Evolutionary conservation across 306 rosid genomes (phyloP).

Genomic region (Citrullus amarus): DNA sequence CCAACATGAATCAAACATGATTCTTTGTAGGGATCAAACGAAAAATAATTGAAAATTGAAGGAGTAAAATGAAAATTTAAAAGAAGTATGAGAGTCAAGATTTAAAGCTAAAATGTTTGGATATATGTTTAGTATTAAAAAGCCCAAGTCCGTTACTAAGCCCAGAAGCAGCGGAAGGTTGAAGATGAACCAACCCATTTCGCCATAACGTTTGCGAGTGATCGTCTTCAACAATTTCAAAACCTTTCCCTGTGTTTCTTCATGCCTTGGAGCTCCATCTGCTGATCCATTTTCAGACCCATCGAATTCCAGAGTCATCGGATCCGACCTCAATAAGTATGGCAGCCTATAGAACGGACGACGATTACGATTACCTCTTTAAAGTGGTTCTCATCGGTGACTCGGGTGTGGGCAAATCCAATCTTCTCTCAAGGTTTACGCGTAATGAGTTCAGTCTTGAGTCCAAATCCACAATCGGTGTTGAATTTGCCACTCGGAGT

Average conservation of each 20-base stretch:
- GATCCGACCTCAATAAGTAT: neutral
- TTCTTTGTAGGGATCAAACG: neutral
- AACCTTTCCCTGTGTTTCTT: neutral
- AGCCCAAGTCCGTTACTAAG: neutral
- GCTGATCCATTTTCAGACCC: slow-evolving; percentile 6
- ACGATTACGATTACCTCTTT: slow-evolving; percentile 49
- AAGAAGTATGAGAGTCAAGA: too few relatives aligned
- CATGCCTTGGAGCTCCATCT: neutral
- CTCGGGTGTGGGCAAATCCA: slow-evolving; percentile 49
- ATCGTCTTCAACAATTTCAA: slow-evolving; percentile 5
- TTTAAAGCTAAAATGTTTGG: too few relatives aligned
- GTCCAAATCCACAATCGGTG: slow-evolving; percentile 48
- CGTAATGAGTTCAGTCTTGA: slow-evolving; percentile 45
- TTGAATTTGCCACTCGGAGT: slow-evolving; percentile 45
- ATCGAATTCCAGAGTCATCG: neutral
- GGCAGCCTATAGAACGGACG: slow-evolving; percentile 35
- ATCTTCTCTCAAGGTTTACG: slow-evolving; percentile 44
- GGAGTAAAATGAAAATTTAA: neutral
- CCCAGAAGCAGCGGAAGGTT: neutral
- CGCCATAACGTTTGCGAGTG: neutral
- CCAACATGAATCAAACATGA: too few relatives aligned
- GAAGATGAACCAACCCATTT: neutral
- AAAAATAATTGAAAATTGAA: too few relatives aligned
- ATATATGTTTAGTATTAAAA: too few relatives aligned
- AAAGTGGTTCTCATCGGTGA: slow-evolving; percentile 47